These are phyloP conservation scores for Plasmodium vivax DNA, from an alignment of 169 alveolate species.

Conservation along the genomic window DNA sequence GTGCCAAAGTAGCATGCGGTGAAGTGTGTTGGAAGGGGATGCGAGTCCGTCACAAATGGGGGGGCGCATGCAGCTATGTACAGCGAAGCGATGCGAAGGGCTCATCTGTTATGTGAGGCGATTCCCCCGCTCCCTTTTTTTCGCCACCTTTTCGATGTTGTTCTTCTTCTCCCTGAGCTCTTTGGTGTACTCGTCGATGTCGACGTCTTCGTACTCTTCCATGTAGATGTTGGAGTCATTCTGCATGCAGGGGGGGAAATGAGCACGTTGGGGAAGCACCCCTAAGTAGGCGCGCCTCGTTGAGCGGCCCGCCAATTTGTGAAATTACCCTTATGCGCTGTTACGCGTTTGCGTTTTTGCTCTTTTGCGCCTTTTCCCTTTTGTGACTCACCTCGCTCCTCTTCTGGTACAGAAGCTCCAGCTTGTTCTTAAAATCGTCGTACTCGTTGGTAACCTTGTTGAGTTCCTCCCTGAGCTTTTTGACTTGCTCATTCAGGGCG, in stretches of 20 bases:
- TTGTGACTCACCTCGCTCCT: constrained; percentile 45
- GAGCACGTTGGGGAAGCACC: not conserved
- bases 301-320: not conserved
- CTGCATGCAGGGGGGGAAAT: not conserved
- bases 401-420: constrained; percentile 66
- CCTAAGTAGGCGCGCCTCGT: not conserved
- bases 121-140: not conserved
- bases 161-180: constrained; percentile 41
- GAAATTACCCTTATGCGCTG: too few relatives aligned
- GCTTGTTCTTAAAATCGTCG: constrained; percentile 65
- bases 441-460: constrained; percentile 55
- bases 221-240: constrained; percentile 58
- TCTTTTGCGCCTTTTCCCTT: too few relatives aligned
- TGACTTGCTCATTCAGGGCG: constrained; percentile 59
- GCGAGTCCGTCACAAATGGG: not conserved
- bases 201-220: constrained; percentile 70
- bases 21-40: not conserved
- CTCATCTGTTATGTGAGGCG: not conserved
- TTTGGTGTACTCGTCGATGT: constrained; percentile 54
- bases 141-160: constrained; percentile 21
- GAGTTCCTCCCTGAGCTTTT: constrained; percentile 60
- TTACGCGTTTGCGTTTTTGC: too few relatives aligned
- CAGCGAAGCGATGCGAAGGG: not conserved
- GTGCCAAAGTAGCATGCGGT: not conserved
- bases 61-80: not conserved